These are phyloP conservation scores for Atkinsonella hypoxylon DNA, from an alignment of 2,329 filamentous ascomycete species.

Conservation along the genomic window DNA sequence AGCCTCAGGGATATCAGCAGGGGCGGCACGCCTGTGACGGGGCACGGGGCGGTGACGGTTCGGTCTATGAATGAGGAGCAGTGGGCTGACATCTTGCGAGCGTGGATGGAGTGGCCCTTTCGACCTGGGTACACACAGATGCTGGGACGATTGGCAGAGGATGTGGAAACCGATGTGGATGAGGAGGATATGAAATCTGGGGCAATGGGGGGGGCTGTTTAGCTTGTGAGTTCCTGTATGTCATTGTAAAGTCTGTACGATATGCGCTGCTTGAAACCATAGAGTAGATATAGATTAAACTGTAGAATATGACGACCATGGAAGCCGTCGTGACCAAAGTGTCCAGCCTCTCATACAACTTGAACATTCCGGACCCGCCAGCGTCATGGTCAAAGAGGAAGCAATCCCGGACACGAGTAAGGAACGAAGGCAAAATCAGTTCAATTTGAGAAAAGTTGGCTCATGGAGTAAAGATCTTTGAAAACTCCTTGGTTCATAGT, in stretches of 20 bases:
- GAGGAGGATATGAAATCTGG: slow-evolving; percentile 15
- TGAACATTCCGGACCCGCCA: too few relatives aligned
- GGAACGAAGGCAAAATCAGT: too few relatives aligned
- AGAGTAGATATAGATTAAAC: background rate
- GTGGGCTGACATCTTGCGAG: slow-evolving; percentile 44
- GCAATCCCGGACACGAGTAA: too few relatives aligned
- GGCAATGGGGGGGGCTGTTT: slow-evolving; percentile 10
- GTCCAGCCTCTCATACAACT: too few relatives aligned
- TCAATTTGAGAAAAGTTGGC: too few relatives aligned
- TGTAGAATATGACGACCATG: too few relatives aligned
- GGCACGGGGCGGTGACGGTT: slow-evolving; percentile 29
- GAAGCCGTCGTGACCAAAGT: too few relatives aligned
- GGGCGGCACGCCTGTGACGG: slow-evolving; percentile 32
- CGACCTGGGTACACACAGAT: slow-evolving; percentile 36
- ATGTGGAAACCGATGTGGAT: slow-evolving; percentile 11
- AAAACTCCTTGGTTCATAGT: too few relatives aligned
- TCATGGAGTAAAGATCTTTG: too few relatives aligned
- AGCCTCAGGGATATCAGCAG: slow-evolving; percentile 33
- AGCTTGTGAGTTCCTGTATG: background rate
- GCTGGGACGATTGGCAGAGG: slow-evolving; percentile 29
- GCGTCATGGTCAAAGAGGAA: too few relatives aligned
- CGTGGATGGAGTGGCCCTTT: slow-evolving; percentile 57
- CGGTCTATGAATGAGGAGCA: slow-evolving; percentile 41
- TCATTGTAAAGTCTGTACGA: background rate
- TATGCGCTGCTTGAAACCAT: background rate